Conservation (phyloP, 805 yeast genomes). For the Torulaspora gathmanii region DNA sequence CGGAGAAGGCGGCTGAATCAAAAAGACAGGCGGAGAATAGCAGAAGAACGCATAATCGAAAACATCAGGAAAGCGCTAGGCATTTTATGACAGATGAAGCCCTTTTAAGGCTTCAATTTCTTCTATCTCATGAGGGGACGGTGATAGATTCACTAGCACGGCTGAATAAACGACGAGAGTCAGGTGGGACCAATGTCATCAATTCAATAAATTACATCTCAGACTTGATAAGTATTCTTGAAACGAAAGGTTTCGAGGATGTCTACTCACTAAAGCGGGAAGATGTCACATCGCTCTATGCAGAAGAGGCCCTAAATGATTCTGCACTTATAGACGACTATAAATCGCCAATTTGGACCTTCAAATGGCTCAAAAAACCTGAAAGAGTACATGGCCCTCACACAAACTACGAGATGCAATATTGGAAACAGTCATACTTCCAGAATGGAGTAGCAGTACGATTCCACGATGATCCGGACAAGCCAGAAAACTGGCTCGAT, state of each 20-base stretch:
- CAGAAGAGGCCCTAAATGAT: slow-evolving; percentile 29
- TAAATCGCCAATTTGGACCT: slow-evolving; percentile 38
- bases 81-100: slow-evolving; percentile 27
- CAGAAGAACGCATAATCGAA: slow-evolving; percentile 22
- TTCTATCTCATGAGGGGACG: slow-evolving; percentile 46
- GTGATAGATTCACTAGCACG: slow-evolving; percentile 45
- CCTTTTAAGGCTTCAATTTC: slow-evolving; percentile 33
- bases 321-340: slow-evolving; percentile 18
- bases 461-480: slow-evolving; percentile 25
- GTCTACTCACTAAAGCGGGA: slow-evolving; percentile 44
- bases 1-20: slow-evolving; percentile 14
- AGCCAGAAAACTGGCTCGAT: slow-evolving; percentile 26
- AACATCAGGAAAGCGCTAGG: slow-evolving; percentile 18
- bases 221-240: slow-evolving; percentile 41
- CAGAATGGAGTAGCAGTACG: slow-evolving; percentile 43
- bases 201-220: slow-evolving; percentile 39
- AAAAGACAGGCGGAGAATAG: slow-evolving; percentile 11
- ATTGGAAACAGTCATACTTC: slow-evolving; percentile 51
- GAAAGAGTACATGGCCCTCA: slow-evolving; percentile 44
- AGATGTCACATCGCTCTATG: slow-evolving; percentile 33
- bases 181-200: slow-evolving; percentile 5
- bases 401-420: slow-evolving; percentile 49
- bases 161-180: slow-evolving; percentile 31
- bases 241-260: slow-evolving; percentile 38
- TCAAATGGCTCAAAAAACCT: slow-evolving; percentile 38